Evolutionary conservation across 306 rosid genomes (phyloP), one percentile per base, ranked within the genome.

Genomic region (Lotus japonicus): DNA sequence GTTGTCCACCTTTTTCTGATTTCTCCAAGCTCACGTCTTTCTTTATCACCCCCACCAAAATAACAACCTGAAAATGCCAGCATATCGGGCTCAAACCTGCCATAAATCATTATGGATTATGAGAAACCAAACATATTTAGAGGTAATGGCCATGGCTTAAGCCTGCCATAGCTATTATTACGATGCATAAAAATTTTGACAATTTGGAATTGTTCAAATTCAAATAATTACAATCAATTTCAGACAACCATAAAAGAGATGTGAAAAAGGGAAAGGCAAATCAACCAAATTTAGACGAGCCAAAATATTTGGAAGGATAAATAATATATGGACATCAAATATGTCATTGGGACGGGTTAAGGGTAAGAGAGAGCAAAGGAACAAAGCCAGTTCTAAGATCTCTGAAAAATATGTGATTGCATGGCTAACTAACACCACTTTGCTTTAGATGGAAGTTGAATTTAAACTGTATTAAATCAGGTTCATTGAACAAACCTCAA

Each of bases 11-110:
- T 86, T 80, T 95, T 90, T 79, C 99, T 83, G 77, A 95, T 90
- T 86, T 95, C 97, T 74, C 92, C 86, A 48, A 95, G 96, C 74
- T 95, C 97, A 19, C 11, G 69, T 84, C 88, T 95, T 82, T 95
- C 97, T 74, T 88, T 95, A 39, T 88, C 97, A 76, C 97, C 99
- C 67, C 99, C 99, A 7, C 99, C 99, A 79, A 85, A 90, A 79
- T 95, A 95, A 77, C 99, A 95, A 60, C 99, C 96, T 57, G 99
- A 95, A 81, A 95, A 95, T 70, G 99, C 99, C 68, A 95, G 91
- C 99, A 95, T 95, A 81, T 95, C 99, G 56, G 97, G 91, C 84
- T 95, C 99, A 85, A 90, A 95, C 95, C 98, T 92, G 84, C 54
- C 79, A 79, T 51, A 35, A 72, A 67, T 66, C 48, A 88, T 71